phyloP scores from a whole-genome alignment of 2,329 filamentous ascomycete genomes.

The Venturia aucupariae region DNA sequence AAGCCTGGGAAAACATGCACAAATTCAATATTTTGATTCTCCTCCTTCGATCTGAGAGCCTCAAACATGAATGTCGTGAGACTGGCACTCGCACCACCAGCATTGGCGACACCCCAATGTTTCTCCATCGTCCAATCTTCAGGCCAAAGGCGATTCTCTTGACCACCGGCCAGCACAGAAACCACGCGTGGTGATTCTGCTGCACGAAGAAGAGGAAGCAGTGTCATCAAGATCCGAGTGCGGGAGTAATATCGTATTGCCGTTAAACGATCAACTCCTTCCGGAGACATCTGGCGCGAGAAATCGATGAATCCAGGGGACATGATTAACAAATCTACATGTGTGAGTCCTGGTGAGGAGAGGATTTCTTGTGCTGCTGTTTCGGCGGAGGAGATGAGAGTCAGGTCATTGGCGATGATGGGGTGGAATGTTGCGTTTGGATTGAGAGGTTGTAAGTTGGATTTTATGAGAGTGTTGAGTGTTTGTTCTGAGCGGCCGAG shows the following conservation, averaged over 20 bases:
- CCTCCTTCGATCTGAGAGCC: conserved; percentile 14
- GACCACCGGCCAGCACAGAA: conserved; percentile 44
- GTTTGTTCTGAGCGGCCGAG: background rate
- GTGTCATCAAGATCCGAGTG: conserved; percentile 21
- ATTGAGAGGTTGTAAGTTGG: conserved; percentile 14
- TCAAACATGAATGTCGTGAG: conserved; percentile 17
- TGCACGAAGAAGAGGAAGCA: conserved; percentile 23
- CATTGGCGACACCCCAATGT: conserved; percentile 28
- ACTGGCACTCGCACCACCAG: conserved; percentile 13
- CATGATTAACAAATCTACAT: conserved; percentile 15
- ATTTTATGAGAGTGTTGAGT: conserved; percentile 14
- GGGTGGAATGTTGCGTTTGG: conserved; percentile 16
- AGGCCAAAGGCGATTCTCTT: conserved; percentile 41
- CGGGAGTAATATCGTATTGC: conserved; percentile 49
- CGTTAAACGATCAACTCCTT: conserved; percentile 46
- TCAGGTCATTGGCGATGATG: conserved; percentile 17
- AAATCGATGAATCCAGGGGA: background rate
- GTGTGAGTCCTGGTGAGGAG: background rate
- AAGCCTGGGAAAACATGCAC: conserved; percentile 17
- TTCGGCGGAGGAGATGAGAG: conserved; percentile 16
- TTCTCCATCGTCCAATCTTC: conserved; percentile 37
- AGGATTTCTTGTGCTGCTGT: conserved; percentile 16
- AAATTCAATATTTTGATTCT: conserved; percentile 15
- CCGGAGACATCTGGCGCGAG: conserved; percentile 27
- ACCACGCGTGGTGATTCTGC: conserved; percentile 43